Evolutionary conservation across 78 protist genomes (phyloP).

Genomic region (Planoprotostelium fungivorum): DNA sequence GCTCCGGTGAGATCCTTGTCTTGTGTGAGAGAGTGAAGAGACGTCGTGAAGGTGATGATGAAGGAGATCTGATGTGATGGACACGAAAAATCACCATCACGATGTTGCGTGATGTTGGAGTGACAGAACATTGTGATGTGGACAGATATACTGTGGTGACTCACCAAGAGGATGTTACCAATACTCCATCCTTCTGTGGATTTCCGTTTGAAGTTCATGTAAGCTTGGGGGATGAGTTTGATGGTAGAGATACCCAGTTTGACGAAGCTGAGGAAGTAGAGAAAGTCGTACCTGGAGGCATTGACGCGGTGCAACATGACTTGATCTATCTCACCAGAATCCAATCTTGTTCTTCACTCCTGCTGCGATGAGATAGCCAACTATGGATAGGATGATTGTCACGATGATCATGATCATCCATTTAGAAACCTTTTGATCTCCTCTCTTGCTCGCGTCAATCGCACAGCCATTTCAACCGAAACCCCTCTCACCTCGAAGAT

Average conservation of each 20-base stretch:
- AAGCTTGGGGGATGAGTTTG: conserved; percentile 85
- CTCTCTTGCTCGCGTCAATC: too few species aligned
- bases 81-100: too few species aligned
- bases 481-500: too few species aligned
- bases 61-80: too few species aligned
- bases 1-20: conserved; percentile 92
- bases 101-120: too few species aligned
- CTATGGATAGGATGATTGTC: not conserved
- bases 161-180: conserved; percentile 76
- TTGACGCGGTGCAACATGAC: too few species aligned
- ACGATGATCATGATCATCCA: not conserved
- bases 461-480: too few species aligned
- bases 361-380: not conserved
- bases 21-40: too few species aligned
- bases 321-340: not conserved
- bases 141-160: too few species aligned
- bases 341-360: not conserved
- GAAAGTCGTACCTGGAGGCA: conserved; percentile 34
- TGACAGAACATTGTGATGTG: too few species aligned
- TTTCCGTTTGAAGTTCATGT: conserved; percentile 61
- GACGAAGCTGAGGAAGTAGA: conserved; percentile 40
- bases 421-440: not conserved
- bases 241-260: conserved; percentile 72
- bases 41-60: too few species aligned
- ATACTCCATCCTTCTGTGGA: conserved; percentile 88